Base-by-base conservation (phyloP, 164 flowering plant genomes). In the Houttuynia cordata region DNA sequence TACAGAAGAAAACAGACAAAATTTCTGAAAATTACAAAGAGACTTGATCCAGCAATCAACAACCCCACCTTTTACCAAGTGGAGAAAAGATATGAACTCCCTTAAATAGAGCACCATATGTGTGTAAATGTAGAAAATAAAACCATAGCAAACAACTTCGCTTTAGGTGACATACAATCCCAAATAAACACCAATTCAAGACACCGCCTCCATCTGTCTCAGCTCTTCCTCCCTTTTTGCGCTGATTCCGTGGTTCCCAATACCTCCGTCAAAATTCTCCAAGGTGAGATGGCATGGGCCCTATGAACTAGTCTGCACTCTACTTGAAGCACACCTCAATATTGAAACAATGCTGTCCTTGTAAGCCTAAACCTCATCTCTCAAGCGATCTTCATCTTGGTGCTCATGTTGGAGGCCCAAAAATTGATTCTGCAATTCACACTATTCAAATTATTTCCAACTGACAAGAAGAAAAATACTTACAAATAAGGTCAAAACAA, bases 321-420 rank as follows among this genome's bases (percentile, higher is more conserved):
- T 74, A 71, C 66, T 63, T 71, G 77, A 75, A 80, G 75, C 77
- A 77, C 74, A 68, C 80, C 77, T 42, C 49, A 42, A 79, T 59
- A 79, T 65, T 60, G 74, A 72, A 70, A 72, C 68, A 67, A 57
- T 71, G 60, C 68, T 60, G 68, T 67, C 75, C 61, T 53, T 47
- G 62, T 42, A 63, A 34, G 61, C 53, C 56, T 62, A 64, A 67
- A 3, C 45, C 10, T 45, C 65, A 60, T 49, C 56, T 64, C 64
- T 76, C 68, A 63, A 73, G 70, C 78, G 55, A 69, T 30, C 50
- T 49, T 55, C 19, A 40, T 30, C 34, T 41, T 39, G 22, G 18
- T 23, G 25, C 14, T 54, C 17, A 0, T 22, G 10, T 22, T 54
- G 24, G 14, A 22, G 1, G 23, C 23, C 34, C 30, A 54, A 24